Percentiles rank a stretch among this genome's conserved stretches.
These are phyloP conservation scores for Dichomitus squalens DNA, from an alignment of 1,284 basidiomycete species.

Conservation along the genomic window DNA sequence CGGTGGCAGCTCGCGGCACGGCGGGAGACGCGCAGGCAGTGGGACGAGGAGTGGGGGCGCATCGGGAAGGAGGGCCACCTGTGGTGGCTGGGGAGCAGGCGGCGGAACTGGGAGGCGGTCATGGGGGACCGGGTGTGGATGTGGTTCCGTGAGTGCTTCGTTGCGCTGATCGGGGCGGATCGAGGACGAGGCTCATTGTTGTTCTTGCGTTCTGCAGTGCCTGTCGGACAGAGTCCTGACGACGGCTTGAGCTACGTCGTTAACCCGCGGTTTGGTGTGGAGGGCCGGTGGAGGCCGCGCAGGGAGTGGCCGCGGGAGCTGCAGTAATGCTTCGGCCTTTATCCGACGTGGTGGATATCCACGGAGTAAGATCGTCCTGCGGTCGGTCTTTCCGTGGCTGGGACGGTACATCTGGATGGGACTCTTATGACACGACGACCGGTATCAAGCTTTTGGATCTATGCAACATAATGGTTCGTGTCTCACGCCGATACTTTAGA, in stretches of 20 bases:
- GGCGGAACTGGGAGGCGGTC: conserved; percentile 70
- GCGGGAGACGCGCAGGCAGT: conserved; percentile 46
- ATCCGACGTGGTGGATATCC: neutral
- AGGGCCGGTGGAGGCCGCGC: conserved; percentile 68
- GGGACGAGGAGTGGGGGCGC: conserved; percentile 80
- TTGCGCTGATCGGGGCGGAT: neutral
- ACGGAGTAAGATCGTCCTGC: neutral
- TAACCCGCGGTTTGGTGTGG: conserved; percentile 74
- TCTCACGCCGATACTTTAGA: no score
- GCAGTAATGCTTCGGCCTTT: conserved; percentile 19
- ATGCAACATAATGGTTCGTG: neutral
- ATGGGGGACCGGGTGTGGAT: conserved; percentile 69
- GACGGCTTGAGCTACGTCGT: conserved; percentile 68
- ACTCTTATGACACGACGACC: neutral
- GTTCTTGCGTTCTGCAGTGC: conserved; percentile 50
- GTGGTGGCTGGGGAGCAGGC: conserved; percentile 77
- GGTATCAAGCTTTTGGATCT: neutral
- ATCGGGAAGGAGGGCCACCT: conserved; percentile 76
- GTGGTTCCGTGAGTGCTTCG: conserved; percentile 70
- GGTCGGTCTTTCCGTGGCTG: neutral
- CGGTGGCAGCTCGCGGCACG: conserved; percentile 59
- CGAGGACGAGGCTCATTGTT: neutral
- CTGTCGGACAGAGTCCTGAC: conserved; percentile 55
- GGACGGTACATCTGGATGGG: neutral
- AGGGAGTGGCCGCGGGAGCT: conserved; percentile 72